Evolutionary conservation across 2,329 filamentous ascomycete species (phyloP).

Genomic region (Clarireedia hainanense): DNA sequence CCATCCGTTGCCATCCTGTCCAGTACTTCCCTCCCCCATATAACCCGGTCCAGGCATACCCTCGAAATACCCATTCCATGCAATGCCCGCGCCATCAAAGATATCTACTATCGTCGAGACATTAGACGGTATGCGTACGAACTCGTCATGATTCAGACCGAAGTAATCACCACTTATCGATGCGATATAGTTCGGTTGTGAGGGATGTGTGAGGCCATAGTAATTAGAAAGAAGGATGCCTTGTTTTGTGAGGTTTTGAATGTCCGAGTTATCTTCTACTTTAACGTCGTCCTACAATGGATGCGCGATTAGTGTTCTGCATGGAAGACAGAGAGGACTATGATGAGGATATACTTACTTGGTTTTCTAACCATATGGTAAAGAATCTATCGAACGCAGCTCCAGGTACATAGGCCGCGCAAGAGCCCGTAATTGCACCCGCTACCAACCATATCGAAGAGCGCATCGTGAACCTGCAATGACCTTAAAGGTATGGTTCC

Average conservation of each 20-base stretch:
- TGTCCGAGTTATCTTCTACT: constrained; percentile 33
- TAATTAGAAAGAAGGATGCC: constrained; percentile 39
- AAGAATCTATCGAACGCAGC: constrained; percentile 51
- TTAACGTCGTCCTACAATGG: constrained; percentile 35
- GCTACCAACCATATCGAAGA: neutral
- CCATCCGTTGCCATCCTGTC: constrained; percentile 29
- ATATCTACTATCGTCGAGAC: constrained; percentile 41
- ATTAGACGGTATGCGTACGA: constrained; percentile 36
- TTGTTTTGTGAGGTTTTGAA: constrained; percentile 34
- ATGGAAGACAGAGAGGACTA: neutral
- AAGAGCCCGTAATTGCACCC: neutral
- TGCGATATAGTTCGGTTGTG: constrained; percentile 41
- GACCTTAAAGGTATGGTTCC: too few species aligned
- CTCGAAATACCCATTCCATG: constrained; percentile 41
- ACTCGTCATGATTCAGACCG: constrained; percentile 39
- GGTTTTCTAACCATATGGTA: constrained; percentile 58
- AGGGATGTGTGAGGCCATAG: constrained; percentile 39
- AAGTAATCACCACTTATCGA: constrained; percentile 41
- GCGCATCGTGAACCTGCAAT: neutral
- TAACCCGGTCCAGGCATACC: constrained; percentile 39
- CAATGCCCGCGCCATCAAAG: constrained; percentile 34
- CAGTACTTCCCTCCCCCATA: constrained; percentile 35
- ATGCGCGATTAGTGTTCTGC: neutral
- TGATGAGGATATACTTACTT: constrained; percentile 21
- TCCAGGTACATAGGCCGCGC: constrained; percentile 31